Evolutionary conservation across 495 filamentous ascomycete genomes (phyloP), one percentile per base, ranked within the genome.

Genomic region (Massariosphaeria phaeospora): DNA sequence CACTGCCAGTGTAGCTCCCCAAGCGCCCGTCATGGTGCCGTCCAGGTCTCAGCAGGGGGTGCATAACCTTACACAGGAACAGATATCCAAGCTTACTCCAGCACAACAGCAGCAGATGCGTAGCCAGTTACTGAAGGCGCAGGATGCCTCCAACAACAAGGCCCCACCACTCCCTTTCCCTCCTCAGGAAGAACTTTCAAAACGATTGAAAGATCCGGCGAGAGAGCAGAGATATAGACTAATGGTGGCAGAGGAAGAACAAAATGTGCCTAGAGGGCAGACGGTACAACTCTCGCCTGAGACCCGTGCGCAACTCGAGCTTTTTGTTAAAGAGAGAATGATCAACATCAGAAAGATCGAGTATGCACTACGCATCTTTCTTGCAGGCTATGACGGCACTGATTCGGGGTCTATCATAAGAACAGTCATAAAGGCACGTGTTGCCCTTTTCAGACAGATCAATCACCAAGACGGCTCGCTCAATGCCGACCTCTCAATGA

Each of bases 31-130:
- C 7, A 63, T 69, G 52, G 61, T 73, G 20, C 55, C 67, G 17
- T 57, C 63, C 54, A 64, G 59, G 46, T 61, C 74, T 30, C 58
- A 72, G 50, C 64, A 75, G 52, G 57, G 63, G 21, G 31, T 62
- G 38, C 17, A 62, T 13, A 48, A 63, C 24, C 54, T 77, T 15
- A 76, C 72, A 5, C 61, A 68, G 2, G 73, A 83, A 39, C 80
- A 85, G 59, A 45, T 84, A 42, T 72, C 76, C 31, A 67, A 61
- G 1, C 69, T 83, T 63, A 63, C 66, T 4, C 75, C 76, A 2
- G 75, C 80, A 51, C 80, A 80, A 41, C 55, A 57, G 15, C n/a
- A 27, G 3, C 48, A 55, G 34, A 36, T 55, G 26, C 49, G 53
- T 9, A 42, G 29, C 7, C 46, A 55, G 33, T 48, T 67, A 20